Base-by-base conservation (phyloP, 2,329 filamentous ascomycete species). In the Beauveria sp. region DNA sequence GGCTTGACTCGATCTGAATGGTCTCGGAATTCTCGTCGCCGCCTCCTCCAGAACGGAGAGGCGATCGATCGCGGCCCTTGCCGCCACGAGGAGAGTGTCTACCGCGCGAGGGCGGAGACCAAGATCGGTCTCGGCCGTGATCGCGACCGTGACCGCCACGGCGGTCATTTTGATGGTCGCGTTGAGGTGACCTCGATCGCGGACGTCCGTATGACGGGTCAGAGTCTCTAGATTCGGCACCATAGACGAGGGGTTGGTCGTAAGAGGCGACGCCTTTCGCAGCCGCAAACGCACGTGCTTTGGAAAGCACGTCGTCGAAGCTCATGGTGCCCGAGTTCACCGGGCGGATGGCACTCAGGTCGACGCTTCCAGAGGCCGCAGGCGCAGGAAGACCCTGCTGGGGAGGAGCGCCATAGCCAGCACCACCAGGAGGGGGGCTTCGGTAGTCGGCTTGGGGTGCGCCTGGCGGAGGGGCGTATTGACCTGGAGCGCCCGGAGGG, bases 1-100 rank as follows among this genome's bases (percentile, higher is more conserved):
- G 81, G 68, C 86, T 90, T 24, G 90, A 91, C 71, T 96, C 91
- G 69, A 96, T 91, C 68, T 89, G 84, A 66, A 96, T 92, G 26
- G 88, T 89, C 76, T 96, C 92, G 26, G 84, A 83, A 69, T 87
- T 89, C 66, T 91, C 89, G 67, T 89, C 86, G 52, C 78, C 79
- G 58, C 71, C 74, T 46, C 60, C 66, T 16, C 76, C 64, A 66
- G 78, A 77, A 55, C 78, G 71, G 22, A 81, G 75, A 24, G 86
- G 85, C 43, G 86, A 87, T 59, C 86, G 79, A 61, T 87, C 83
- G 68, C 83, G 75, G 46, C 79, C 80, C 66, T 78, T 79, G 59
- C 74, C 74, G 63, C 79, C 78, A 53, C 79, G 79, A 45, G 88
- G 86, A 50, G 86, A 88, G 69, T 87, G 89, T 34, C 69, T 66